Conservation (phyloP, 192 early-diverging fungal genomes). For the Funneliformis mosseae region DNA sequence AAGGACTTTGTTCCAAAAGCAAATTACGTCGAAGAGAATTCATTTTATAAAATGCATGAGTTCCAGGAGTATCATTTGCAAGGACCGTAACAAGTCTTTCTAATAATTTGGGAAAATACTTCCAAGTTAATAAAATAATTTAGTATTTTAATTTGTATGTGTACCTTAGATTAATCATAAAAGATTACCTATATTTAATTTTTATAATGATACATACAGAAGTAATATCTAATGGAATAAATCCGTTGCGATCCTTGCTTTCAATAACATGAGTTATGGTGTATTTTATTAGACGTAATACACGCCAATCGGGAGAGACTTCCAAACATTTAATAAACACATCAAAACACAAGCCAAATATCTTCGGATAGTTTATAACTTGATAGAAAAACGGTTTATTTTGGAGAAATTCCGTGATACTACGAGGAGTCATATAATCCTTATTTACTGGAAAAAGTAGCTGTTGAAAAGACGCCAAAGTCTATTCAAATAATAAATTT, state of each 20-base stretch:
- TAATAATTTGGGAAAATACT: conserved; percentile 16
- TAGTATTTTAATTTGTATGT: background rate
- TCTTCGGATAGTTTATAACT: background rate
- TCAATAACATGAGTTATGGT: conserved; percentile 6
- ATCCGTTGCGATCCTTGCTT: background rate
- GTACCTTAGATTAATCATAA: background rate
- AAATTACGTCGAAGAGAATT: conserved; percentile 9
- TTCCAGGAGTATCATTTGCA: background rate
- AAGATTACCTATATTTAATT: background rate
- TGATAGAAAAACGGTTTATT: conserved; percentile 10
- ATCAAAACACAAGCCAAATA: conserved; percentile 10
- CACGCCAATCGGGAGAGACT: conserved; percentile 22
- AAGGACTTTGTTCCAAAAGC: background rate
- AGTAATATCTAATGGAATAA: background rate
- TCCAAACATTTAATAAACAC: conserved; percentile 1
- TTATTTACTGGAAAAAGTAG: conserved; percentile 19
- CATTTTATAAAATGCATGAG: conserved; percentile 1
- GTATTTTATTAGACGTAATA: conserved; percentile 9
- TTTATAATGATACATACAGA: background rate
- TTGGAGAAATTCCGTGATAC: background rate
- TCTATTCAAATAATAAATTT: background rate
- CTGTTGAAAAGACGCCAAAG: conserved; percentile 13
- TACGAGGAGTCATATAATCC: conserved; percentile 7
- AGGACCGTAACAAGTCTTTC: background rate
- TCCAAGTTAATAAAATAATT: background rate